A percentile compares a stretch with the other conserved stretches of the same genome.
phyloP scores from a whole-genome alignment of 768 basidiomycete species.

The Artomyces pyxidatus region DNA sequence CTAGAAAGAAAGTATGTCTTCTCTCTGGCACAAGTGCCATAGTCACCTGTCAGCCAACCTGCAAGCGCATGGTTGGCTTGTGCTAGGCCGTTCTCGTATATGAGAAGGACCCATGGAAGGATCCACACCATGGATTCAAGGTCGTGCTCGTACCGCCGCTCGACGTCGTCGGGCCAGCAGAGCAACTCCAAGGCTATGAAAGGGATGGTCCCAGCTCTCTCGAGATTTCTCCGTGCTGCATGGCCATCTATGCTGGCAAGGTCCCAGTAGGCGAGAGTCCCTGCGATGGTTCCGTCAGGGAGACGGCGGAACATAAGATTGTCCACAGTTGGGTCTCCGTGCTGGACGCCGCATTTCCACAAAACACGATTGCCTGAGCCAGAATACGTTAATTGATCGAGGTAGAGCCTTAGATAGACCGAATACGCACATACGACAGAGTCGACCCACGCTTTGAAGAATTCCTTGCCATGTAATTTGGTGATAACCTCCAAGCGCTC shows the following conservation, averaged over 20 bases:
- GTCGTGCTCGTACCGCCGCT: not conserved
- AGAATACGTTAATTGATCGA: not conserved
- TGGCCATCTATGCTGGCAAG: not conserved
- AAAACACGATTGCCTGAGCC: not conserved
- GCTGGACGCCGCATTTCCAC: not conserved
- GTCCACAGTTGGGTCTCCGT: not conserved
- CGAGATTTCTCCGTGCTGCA: not conserved
- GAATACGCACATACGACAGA: not conserved
- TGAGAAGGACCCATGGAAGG: not conserved
- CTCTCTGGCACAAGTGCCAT: not conserved
- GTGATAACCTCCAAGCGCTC: not conserved
- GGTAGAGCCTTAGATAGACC: not conserved
- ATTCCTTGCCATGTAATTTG: not conserved
- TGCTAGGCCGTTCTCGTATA: not conserved
- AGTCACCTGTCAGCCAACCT: not conserved
- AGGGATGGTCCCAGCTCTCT: not conserved
- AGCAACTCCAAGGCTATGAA: slow-evolving; percentile 1
- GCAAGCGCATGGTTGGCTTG: no score
- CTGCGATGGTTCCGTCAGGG: not conserved
- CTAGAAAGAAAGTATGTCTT: not conserved
- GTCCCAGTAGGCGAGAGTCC: slow-evolving; percentile 2
- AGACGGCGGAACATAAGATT: not conserved
- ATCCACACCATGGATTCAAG: slow-evolving; percentile 1
- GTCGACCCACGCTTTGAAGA: not conserved
- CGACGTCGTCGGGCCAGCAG: not conserved